phyloP scores from a whole-genome alignment of 768 basidiomycete genomes.

The Naematelia aurantialba region DNA sequence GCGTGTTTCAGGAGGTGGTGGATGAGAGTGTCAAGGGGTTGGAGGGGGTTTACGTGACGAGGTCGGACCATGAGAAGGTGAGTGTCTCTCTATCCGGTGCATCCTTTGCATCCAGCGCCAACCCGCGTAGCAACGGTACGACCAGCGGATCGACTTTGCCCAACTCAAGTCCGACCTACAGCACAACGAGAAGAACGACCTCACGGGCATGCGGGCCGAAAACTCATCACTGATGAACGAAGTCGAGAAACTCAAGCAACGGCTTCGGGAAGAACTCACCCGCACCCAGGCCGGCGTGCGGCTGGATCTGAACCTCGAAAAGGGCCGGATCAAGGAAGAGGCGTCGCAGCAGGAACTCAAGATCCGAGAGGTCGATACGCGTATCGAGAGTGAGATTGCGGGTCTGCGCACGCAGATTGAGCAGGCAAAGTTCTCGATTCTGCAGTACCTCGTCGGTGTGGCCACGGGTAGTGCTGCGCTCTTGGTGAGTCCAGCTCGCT shows the following conservation, averaged over 20 bases:
- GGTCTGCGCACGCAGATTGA: constrained; percentile 63
- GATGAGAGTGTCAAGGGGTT: constrained; percentile 95
- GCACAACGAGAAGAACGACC: constrained; percentile 93
- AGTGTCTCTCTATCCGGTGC: constrained; percentile 21
- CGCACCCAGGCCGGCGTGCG: constrained; percentile 89
- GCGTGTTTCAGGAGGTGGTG: constrained; percentile 92
- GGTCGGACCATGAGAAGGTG: constrained; percentile 94
- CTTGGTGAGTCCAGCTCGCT: constrained; percentile 37
- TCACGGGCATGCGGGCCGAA: constrained; percentile 91
- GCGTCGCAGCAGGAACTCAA: constrained; percentile 85
- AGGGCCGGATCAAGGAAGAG: constrained; percentile 86
- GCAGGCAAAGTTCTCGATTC: constrained; percentile 52
- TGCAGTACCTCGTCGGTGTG: constrained; percentile 53
- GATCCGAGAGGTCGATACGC: constrained; percentile 94
- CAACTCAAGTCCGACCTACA: constrained; percentile 94
- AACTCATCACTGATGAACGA: constrained; percentile 87
- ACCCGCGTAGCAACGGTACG: constrained; percentile 52
- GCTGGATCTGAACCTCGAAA: constrained; percentile 92
- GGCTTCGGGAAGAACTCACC: constrained; percentile 83
- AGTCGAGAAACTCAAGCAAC: constrained; percentile 90
- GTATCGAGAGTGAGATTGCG: constrained; percentile 94
- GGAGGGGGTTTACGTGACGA: constrained; percentile 93
- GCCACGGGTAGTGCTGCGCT: constrained; percentile 50
- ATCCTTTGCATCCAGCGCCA: no score
- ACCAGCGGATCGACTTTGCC: constrained; percentile 78